Evolutionary conservation across 2,329 filamentous ascomycete genomes (phyloP), one percentile per base, ranked within the genome.

Genomic region (Clarireedia homoeocarpa): DNA sequence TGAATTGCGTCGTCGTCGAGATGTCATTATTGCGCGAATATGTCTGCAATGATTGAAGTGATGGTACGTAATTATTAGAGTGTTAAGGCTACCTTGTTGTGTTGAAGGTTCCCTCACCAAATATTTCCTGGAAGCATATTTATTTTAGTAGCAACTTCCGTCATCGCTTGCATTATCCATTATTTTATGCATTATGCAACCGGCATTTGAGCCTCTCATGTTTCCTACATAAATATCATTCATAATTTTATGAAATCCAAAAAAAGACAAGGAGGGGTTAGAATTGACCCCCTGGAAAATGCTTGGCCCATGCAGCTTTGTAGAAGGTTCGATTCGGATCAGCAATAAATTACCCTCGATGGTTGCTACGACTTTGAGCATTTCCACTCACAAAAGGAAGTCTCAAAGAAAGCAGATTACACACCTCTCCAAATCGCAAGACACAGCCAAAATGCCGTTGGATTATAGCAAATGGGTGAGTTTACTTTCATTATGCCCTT

Each of bases 401-500:
- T 39, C 23, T 26, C 10, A 27, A 47, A 34, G 1, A 17, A 54
- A 23, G 14, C 12, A 20, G 7, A 17, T n/a, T 40, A 26, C 6
- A 17, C 15, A 48, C n/a, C 47, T 12, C 10, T 4, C 30, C 30
- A 34, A 34, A 34, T 5, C n/a, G 20, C 5, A 12, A 34, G 6
- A 20, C 1, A 36, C 38, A 20, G 17, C 15, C 63, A 62, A 60
- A 45, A 81, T 81, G 78, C 75, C 77, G n/a, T 76, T 87, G 60
- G 81, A 87, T 67, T 88, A 81, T 67, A 79, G 77, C 68, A 81
- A 81, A 70, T 81, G 78, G 78, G 78, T 69, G 66, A 63, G 63
- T 58, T n/a, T 51, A 26, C 34, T 36, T 48, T 40, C 50, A 38
- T 30, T 36, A 44, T 47, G 23, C 9, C 9, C 38, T 34, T 34